Evolutionary conservation across 78 protist species (phyloP).

Genomic region (Andalucia godoyi): DNA sequence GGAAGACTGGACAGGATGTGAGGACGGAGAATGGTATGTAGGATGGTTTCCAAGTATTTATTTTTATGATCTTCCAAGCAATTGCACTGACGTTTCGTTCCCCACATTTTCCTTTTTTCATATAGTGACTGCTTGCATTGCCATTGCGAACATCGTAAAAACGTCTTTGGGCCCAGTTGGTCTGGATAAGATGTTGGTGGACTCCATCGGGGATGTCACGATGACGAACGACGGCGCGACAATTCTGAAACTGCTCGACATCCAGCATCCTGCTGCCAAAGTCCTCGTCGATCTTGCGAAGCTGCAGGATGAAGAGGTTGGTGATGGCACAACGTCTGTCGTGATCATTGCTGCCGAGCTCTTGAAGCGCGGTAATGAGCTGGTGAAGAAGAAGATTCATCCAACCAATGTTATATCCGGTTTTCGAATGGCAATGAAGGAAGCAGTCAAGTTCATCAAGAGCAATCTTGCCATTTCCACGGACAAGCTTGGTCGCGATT

Average conservation of each 20-base stretch:
- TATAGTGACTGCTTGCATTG: slow-evolving; percentile 69
- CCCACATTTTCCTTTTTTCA: not conserved
- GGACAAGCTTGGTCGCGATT: slow-evolving; percentile 71
- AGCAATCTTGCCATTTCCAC: slow-evolving; percentile 29
- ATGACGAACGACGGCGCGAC: slow-evolving; percentile 96
- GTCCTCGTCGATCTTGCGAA: slow-evolving; percentile 85
- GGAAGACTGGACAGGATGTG: slow-evolving; percentile 63
- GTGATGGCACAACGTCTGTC: slow-evolving; percentile 98
- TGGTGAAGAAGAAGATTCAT: slow-evolving; percentile 82
- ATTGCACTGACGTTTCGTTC: not conserved
- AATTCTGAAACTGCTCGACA: slow-evolving; percentile 78
- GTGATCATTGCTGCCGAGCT: slow-evolving; percentile 97
- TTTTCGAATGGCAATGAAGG: slow-evolving; percentile 77
- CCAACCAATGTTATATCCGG: slow-evolving; percentile 97
- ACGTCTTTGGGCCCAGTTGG: slow-evolving; percentile 98
- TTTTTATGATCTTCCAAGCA: not conserved
- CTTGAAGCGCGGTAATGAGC: slow-evolving; percentile 81
- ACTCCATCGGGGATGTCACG: slow-evolving; percentile 89
- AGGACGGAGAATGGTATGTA: slow-evolving; percentile 72
- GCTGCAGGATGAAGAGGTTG: slow-evolving; percentile 57
- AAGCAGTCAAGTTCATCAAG: slow-evolving; percentile 78
- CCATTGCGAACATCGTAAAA: slow-evolving; percentile 94
- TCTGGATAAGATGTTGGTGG: slow-evolving; percentile 97
- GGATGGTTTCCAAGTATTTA: not conserved
- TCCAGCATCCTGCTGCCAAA: slow-evolving; percentile 94